Evolutionary conservation across 2,329 filamentous ascomycete genomes (phyloP).

Genomic region (Epichloe amarillans): DNA sequence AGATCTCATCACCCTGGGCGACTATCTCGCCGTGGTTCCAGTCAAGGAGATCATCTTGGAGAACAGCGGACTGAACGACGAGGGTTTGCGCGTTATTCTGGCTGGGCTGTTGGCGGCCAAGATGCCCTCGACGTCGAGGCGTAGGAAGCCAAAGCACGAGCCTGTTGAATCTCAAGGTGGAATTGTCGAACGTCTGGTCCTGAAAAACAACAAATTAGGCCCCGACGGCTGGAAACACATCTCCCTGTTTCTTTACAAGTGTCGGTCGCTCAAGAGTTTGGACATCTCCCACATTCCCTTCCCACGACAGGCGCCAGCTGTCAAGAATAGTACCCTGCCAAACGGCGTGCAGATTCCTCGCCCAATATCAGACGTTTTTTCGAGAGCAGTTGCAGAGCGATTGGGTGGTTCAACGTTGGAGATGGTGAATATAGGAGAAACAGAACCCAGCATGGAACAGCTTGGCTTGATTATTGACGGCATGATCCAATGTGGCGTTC

Average conservation of each 20-base stretch:
- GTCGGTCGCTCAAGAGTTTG: conserved; percentile 69
- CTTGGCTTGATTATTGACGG: conserved; percentile 71
- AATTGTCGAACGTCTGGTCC: conserved; percentile 70
- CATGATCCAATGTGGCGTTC: conserved; percentile 62
- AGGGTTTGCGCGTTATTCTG: conserved; percentile 74
- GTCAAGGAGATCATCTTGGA: conserved; percentile 77
- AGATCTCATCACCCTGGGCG: conserved; percentile 77
- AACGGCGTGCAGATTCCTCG: conserved; percentile 22
- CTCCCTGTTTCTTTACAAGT: conserved; percentile 80
- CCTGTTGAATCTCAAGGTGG: conserved; percentile 42
- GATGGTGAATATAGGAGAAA: conserved; percentile 72
- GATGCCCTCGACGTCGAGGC: conserved; percentile 40
- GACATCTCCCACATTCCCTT: conserved; percentile 80
- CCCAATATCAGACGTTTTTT: conserved; percentile 40
- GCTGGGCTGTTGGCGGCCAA: conserved; percentile 75
- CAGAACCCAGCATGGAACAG: conserved; percentile 55
- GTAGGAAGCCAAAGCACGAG: conserved; percentile 31
- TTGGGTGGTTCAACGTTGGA: conserved; percentile 65
- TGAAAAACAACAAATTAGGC: conserved; percentile 92
- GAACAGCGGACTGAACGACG: conserved; percentile 75
- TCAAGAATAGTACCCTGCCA: conserved; percentile 16
- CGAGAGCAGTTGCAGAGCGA: conserved; percentile 63
- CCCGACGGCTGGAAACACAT: conserved; percentile 85
- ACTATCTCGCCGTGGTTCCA: conserved; percentile 88
- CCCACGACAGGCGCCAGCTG: conserved; percentile 31